Base-by-base conservation (phyloP, 139 green algal genomes). In the Chlorella sp. region DNA sequence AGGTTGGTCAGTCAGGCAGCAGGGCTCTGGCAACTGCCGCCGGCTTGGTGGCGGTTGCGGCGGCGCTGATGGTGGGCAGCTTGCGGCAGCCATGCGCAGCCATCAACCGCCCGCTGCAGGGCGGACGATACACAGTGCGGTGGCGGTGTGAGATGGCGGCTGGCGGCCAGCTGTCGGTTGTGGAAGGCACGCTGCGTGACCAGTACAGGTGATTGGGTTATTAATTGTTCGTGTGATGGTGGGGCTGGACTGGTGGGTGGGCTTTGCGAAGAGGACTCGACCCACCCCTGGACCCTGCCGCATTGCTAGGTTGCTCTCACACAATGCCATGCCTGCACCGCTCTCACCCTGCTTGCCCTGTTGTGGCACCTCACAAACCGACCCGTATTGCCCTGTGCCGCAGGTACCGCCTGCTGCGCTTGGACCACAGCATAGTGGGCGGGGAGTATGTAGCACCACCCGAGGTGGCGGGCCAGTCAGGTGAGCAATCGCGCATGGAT, bases 341-440 rank as follows among this genome's bases (percentile, higher is more conserved):
- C n/a, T n/a, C n/a, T n/a, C n/a, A n/a, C n/a, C n/a, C n/a, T n/a
- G n/a, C n/a, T n/a, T n/a, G n/a, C n/a, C n/a, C n/a, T n/a, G n/a
- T n/a, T n/a, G n/a, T n/a, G n/a, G n/a, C n/a, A n/a, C n/a, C n/a
- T n/a, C n/a, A n/a, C n/a, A n/a, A n/a, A n/a, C n/a, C n/a, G n/a
- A n/a, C n/a, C n/a, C 44, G 7, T 51, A 9, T 51, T 9, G 44
- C 44, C 23, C 67, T 26, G n/a, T 36, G 7, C 4, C 62, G 38
- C 69, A 86, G 81, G 81, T 86, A 81, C 56, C 81, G 81, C 70
- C 39, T 86, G 69, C 57, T 86, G 56, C 68, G 81, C 32, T 1
- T 74, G 34, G 81, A 72, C 56, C 81, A 86, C 81, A 86, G 81
- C 81, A 41, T 86, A 12, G 26, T 86, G 68, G 81, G 81, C 28